phyloP scores from a whole-genome alignment of 495 filamentous ascomycete species.

The Xylaria grammica region DNA sequence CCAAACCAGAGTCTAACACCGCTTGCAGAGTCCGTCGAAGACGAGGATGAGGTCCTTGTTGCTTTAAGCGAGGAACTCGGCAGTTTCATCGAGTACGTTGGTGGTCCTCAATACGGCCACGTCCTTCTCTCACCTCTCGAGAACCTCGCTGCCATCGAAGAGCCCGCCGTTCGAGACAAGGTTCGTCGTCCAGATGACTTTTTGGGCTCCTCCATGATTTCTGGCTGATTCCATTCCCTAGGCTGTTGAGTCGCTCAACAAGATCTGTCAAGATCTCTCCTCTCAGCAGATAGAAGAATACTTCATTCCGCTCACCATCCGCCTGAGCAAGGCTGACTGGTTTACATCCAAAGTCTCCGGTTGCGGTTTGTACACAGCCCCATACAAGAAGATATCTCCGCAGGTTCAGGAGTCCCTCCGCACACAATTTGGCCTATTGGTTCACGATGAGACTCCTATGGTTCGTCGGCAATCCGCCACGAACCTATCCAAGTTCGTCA shows the following conservation, averaged over 20 bases:
- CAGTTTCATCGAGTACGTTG: constrained; percentile 95
- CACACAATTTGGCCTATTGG: constrained; percentile 86
- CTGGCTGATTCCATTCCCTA: constrained; percentile 44
- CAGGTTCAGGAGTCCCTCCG: constrained; percentile 86
- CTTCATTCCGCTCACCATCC: constrained; percentile 91
- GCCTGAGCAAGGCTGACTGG: constrained; percentile 99
- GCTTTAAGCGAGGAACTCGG: constrained; percentile 96
- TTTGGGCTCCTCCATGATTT: not conserved
- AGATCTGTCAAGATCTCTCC: constrained; percentile 92
- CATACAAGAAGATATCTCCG: constrained; percentile 85
- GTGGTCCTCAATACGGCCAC: constrained; percentile 90
- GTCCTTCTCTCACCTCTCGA: constrained; percentile 95
- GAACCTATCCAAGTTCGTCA: constrained; percentile 96
- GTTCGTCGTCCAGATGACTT: constrained; percentile 46
- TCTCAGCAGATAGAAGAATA: constrained; percentile 92
- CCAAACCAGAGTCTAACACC: constrained; percentile 29
- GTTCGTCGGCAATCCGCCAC: constrained; percentile 95
- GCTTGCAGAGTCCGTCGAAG: constrained; percentile 88
- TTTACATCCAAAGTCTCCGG: constrained; percentile 99
- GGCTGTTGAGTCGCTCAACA: constrained; percentile 99
- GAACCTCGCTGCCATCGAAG: constrained; percentile 97
- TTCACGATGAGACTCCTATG: constrained; percentile 99
- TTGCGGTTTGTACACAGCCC: constrained; percentile 89
- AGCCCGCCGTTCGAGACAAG: constrained; percentile 97
- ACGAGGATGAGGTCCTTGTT: constrained; percentile 97